Evolutionary conservation across 257 asterid genomes (phyloP), one percentile per base, ranked within the genome.

Genomic region (Asclepias syriaca): DNA sequence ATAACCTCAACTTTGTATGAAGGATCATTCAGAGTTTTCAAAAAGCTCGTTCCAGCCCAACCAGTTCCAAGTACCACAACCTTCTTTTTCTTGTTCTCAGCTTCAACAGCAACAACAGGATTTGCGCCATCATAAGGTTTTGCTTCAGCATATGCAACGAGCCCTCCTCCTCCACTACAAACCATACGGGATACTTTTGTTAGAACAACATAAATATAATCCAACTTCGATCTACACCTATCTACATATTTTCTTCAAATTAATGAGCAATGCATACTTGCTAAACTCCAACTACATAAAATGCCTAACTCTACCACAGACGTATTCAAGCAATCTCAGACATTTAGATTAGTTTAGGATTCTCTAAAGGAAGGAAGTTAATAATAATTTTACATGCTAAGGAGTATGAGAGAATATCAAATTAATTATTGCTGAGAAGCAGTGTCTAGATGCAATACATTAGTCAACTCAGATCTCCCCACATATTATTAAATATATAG

Each of bases 61-160:
- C 97, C 98, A 83, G 98, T 89, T 84, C 99, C 99, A 66, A 94
- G 96, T 59, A 94, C 96, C 68, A 94, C 97, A 72, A 94, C 91
- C 79, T 83, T 85, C 82, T 94, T 94, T 76, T 87, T 91, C 83
- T 77, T 89, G 63, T 58, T 75, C 48, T 72, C 82, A 65, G 81
- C 73, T 74, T 69, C 96, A 12, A 78, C 56, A 60, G 84, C 34
- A 76, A 74, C 78, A 54, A 72, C 79, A 72, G 65, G 22, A 60
- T 72, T 80, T 68, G 69, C n/a, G 68, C 82, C 86, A 69, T 77
- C 73, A 16, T 83, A 77, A 7, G 87, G 24, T 68, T 84, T 79
- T 77, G 93, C 92, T 54, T 91, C 99, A 73, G 97, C 78, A 61
- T 85, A 88, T 5, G 96, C 96, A 81, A 88, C 87, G 78, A 89